These are phyloP conservation scores for Chernovozyma aurita DNA, from an alignment of 1,139 yeast genomes.

Conservation along the genomic window DNA sequence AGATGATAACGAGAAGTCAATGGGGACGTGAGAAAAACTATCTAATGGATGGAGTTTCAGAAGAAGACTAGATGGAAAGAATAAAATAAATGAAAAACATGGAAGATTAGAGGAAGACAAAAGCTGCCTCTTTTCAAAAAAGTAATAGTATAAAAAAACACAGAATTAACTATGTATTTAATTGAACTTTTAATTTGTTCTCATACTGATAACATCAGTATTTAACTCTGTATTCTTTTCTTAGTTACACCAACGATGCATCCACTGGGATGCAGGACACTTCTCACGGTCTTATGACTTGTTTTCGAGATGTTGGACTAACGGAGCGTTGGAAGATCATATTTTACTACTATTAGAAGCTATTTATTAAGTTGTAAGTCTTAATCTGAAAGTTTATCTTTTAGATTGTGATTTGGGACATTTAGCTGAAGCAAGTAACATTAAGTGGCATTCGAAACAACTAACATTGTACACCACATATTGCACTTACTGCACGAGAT, in stretches of 20 bases:
- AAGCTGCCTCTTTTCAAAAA: not conserved
- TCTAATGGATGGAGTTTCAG: not conserved
- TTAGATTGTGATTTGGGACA: no score
- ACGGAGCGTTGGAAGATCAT: slow-evolving; percentile 61
- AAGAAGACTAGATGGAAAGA: no score
- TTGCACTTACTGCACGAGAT: no score
- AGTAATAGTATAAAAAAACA: no score
- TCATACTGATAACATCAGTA: not conserved
- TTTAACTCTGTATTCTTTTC: slow-evolving; percentile 2
- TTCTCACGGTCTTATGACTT: slow-evolving; percentile 17
- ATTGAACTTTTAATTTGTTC: not conserved
- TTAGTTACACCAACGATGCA: slow-evolving; percentile 49
- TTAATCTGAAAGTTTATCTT: no score
- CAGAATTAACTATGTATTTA: not conserved
- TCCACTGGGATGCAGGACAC: slow-evolving; percentile 57
- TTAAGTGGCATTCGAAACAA: no score
- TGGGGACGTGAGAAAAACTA: no score
- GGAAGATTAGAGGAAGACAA: not conserved
- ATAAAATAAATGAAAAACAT: not conserved
- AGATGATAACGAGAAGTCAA: slow-evolving; percentile 7
- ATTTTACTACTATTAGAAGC: not conserved
- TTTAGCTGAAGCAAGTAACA: no score
- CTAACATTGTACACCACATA: no score
- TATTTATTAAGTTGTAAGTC: not conserved
- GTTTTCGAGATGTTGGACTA: slow-evolving; percentile 42